Conservation (phyloP, 1,139 yeast genomes). For the Suhomyces coccinellae region DNA sequence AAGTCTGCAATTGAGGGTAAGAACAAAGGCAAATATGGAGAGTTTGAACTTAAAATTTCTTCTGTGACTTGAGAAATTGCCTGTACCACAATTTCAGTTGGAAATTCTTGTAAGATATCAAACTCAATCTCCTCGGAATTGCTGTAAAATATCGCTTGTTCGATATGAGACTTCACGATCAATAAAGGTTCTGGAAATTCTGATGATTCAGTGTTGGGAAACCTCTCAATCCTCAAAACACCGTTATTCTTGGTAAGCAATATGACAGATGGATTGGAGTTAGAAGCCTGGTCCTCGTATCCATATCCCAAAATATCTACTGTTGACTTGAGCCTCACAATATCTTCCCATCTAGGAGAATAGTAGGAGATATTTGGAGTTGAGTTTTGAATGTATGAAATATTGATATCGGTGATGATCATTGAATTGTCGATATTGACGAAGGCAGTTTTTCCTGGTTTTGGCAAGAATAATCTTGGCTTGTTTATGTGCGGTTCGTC, state of each 20-base stretch:
- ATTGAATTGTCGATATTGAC: conserved; percentile 61
- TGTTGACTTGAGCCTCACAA: conserved; percentile 53
- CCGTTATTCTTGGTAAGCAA: conserved; percentile 63
- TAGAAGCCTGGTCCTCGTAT: conserved; percentile 39
- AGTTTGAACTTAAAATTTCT: conserved; percentile 60
- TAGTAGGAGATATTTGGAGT: conserved; percentile 37
- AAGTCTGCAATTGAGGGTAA: conserved; percentile 31
- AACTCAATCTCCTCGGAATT: conserved; percentile 54
- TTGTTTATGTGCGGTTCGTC: conserved; percentile 17
- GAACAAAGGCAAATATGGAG: conserved; percentile 35
- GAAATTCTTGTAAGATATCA: conserved; percentile 38
- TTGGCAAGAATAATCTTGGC: conserved; percentile 61
- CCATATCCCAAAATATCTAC: conserved; percentile 65
- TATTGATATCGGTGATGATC: conserved; percentile 61
- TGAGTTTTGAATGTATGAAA: conserved; percentile 36
- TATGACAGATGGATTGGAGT: conserved; percentile 43
- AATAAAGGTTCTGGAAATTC: conserved; percentile 29
- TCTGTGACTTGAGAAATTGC: conserved; percentile 52
- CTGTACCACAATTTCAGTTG: conserved; percentile 40
- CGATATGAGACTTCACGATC: conserved; percentile 67
- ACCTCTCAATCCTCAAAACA: conserved; percentile 59
- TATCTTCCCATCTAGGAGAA: conserved; percentile 77
- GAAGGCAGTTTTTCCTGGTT: conserved; percentile 63
- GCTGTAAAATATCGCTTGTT: conserved; percentile 74
- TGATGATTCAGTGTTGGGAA: conserved; percentile 18